A percentile compares a stretch with the other conserved stretches of the same genome.
phyloP scores from a whole-genome alignment of 257 asterid species.

The Solanum etuberosum region DNA sequence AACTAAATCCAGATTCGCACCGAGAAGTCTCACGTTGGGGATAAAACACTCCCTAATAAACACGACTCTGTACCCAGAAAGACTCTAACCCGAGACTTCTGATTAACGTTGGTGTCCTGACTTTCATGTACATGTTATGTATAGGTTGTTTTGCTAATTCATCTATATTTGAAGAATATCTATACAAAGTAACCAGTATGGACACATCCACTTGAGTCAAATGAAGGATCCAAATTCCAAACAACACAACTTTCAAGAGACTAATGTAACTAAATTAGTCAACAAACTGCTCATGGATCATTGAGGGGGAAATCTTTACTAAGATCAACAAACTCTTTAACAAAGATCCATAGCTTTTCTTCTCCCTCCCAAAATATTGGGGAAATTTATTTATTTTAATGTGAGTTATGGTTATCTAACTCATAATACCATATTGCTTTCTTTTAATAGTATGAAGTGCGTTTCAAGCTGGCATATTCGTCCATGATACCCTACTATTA shows the following conservation, averaged over 20 bases:
- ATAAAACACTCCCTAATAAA: too few species aligned
- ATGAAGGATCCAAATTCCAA: neutral
- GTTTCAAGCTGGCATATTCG: conserved; percentile 24
- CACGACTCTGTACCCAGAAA: too few species aligned
- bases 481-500: conserved; percentile 9
- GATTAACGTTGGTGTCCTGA: too few species aligned
- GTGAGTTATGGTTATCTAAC: neutral
- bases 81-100: too few species aligned
- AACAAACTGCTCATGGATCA: too few species aligned
- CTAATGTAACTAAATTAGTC: neutral
- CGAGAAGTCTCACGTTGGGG: too few species aligned
- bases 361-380: neutral
- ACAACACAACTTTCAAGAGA: neutral
- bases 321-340: neutral
- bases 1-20: too few species aligned
- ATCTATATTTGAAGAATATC: neutral
- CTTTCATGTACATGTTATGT: neutral
- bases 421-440: neutral
- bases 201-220: neutral
- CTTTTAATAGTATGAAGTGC: conserved; percentile 12
- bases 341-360: neutral
- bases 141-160: neutral
- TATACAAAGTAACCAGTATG: neutral
- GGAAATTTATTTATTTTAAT: neutral
- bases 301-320: neutral